A percentile compares a stretch with the other conserved stretches of the same genome.
Conservation (phyloP, 106 monocot genomes). For the Posidonia australis region DNA sequence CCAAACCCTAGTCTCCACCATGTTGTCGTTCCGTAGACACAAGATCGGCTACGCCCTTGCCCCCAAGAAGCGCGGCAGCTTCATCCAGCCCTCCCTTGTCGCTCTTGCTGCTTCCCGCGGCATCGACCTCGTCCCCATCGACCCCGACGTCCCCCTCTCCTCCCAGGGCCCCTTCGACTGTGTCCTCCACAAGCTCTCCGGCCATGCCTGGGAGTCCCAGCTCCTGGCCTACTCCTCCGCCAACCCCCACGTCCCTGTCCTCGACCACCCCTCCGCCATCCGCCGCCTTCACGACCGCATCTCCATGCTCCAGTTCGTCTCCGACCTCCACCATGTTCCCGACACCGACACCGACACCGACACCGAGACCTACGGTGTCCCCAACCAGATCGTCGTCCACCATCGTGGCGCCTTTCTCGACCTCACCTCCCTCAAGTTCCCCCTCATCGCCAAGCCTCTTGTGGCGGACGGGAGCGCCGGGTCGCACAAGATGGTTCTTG, state of each 20-base stretch:
- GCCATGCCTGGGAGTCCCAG: slow-evolving; percentile 24
- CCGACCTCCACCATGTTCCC: too few species aligned
- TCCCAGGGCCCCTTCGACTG: slow-evolving; percentile 20
- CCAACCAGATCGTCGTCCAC: slow-evolving; percentile 41
- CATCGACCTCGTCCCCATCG: slow-evolving; percentile 36
- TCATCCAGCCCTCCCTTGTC: slow-evolving; percentile 19
- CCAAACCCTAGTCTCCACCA: too few species aligned
- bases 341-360: too few species aligned
- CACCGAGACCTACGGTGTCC: slow-evolving; percentile 38
- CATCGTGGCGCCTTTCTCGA: slow-evolving; percentile 13
- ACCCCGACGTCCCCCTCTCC: not conserved
- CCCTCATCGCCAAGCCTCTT: slow-evolving; percentile 18
- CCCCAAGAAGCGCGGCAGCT: too few species aligned
- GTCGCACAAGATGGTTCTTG: slow-evolving; percentile 19
- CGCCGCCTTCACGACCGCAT: slow-evolving; percentile 46
- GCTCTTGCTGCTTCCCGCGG: slow-evolving; percentile 30
- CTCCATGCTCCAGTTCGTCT: slow-evolving; percentile 54
- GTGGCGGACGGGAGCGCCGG: slow-evolving; percentile 20
- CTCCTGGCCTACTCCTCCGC: not conserved
- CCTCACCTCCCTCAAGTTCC: not conserved
- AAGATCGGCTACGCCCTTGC: too few species aligned
- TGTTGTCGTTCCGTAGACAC: too few species aligned
- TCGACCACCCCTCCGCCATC: slow-evolving; percentile 30
- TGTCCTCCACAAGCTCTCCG: slow-evolving; percentile 11
- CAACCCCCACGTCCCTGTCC: slow-evolving; percentile 4